Base-by-base conservation (phyloP, 2,329 filamentous ascomycete species). In the Pezicula neosporulosa region DNA sequence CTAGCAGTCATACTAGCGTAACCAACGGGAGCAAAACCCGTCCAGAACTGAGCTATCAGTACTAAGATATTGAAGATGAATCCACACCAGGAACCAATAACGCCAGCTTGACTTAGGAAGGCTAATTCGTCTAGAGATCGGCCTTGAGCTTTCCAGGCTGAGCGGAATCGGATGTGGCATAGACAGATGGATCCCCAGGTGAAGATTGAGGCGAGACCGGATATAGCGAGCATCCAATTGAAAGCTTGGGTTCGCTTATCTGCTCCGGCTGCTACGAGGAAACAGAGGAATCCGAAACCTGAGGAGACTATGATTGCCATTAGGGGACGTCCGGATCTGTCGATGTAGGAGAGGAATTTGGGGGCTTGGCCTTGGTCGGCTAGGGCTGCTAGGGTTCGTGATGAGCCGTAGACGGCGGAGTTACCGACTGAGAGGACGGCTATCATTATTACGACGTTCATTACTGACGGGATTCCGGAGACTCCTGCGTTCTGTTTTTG, bases 151-250 rank as follows among this genome's bases (percentile, higher is more conserved):
- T 48, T 48, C 45, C 45, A 85, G 28, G 75, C 81, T 45, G 75
- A 65, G 54, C 82, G 78, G 77, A 85, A 85, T 47, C 82, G 81
- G 64, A 85, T 85, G 63, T 85, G 81, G 1, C 80, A 73, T 2
- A 82, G 67, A 66, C 80, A 85, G 63, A 84, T 82, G 53, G 76
- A 85, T 38, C 80, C 82, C 86, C 87, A 90, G 28, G 86, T 85
- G 68, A 90, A 87, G 64, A 90, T 80, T 53, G 81, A 85, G 1
- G 81, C 80, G 13, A 90, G 78, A 46, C 85, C 86, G 0, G 85
- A 87, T 24, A 90, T 78, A 0, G 86, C 78, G 45, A 89, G 73
- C 53, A 86, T 76, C 82, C 83, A 86, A 61, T 72, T 72, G 70
- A 85, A 85, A 51, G 81, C 74, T 1, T 69, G 68, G 33, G 58